These are phyloP conservation scores for Russula vinacea DNA, from an alignment of 768 basidiomycete genomes.

Conservation along the genomic window DNA sequence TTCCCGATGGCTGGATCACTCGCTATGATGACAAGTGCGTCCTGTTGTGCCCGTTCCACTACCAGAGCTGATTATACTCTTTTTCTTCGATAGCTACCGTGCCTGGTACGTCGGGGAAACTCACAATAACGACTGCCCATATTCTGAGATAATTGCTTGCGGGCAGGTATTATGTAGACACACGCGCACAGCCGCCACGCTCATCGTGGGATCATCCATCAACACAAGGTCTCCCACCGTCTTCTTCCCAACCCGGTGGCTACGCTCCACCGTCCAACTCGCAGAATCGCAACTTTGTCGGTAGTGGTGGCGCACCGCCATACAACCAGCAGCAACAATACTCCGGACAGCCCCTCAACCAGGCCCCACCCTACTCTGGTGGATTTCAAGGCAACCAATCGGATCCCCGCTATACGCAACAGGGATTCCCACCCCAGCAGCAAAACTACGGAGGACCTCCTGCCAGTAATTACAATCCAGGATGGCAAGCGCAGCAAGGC, in stretches of 20 bases:
- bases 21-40: constrained; percentile 68
- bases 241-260: constrained; percentile 36
- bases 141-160: neutral
- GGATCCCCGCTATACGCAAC: neutral
- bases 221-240: constrained; percentile 40
- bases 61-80: constrained; percentile 18
- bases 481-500: constrained; percentile 12
- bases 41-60: constrained; percentile 30
- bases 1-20: constrained; percentile 66
- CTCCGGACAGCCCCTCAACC: constrained; percentile 17
- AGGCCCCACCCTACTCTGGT: constrained; percentile 28
- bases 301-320: neutral
- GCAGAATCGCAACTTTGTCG: constrained; percentile 35
- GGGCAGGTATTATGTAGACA: constrained; percentile 76
- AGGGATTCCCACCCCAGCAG: neutral
- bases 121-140: neutral
- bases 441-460: constrained; percentile 27
- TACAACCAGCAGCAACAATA: constrained; percentile 34
- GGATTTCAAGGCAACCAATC: constrained; percentile 28
- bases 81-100: constrained; percentile 50
- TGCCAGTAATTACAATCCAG: constrained; percentile 28
- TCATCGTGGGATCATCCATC: constrained; percentile 70
- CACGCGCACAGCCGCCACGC: constrained; percentile 54
- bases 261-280: constrained; percentile 45
- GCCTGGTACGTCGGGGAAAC: constrained; percentile 52